A percentile compares a stretch with the other conserved stretches of the same genome.
Conservation (phyloP, 805 yeast species). For the Wickerhamomyces alni region DNA sequence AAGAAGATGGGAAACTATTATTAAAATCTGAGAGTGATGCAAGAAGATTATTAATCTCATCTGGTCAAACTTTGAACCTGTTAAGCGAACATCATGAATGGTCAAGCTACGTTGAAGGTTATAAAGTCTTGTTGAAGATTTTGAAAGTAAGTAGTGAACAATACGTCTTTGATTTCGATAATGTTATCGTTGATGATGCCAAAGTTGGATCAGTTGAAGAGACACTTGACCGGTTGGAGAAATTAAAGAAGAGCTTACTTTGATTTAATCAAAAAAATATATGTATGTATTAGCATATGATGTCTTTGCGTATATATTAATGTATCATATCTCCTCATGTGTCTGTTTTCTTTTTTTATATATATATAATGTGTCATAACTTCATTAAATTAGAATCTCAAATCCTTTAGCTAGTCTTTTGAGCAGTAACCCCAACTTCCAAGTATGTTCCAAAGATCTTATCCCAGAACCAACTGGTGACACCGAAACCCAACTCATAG, state of each 20-base stretch:
- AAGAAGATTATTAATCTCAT: conserved; percentile 25
- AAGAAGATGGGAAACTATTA: conserved; percentile 22
- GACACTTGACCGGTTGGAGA: conserved; percentile 7
- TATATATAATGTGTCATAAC: not conserved
- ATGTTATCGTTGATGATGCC: not conserved
- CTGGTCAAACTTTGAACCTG: conserved; percentile 22
- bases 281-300: no score
- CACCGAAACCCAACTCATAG: conserved; percentile 95
- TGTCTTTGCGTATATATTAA: not conserved
- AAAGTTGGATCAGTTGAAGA: conserved; percentile 1
- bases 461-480: conserved; percentile 93
- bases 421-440: conserved; percentile 26
- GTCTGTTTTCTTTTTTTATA: no score
- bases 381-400: not conserved
- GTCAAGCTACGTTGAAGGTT: conserved; percentile 29
- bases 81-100: conserved; percentile 31
- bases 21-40: conserved; percentile 30
- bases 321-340: not conserved
- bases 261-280: no score
- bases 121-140: conserved; percentile 8
- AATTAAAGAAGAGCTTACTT: conserved; percentile 12
- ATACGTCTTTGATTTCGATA: not conserved
- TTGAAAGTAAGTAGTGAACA: not conserved
- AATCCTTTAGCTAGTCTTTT: conserved; percentile 8
- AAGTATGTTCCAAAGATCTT: conserved; percentile 79